Percentiles rank a stretch among this genome's conserved stretches.
Evolutionary conservation across 2,329 filamentous ascomycete species (phyloP).

Genomic region (Pestalotiopsis sp.): DNA sequence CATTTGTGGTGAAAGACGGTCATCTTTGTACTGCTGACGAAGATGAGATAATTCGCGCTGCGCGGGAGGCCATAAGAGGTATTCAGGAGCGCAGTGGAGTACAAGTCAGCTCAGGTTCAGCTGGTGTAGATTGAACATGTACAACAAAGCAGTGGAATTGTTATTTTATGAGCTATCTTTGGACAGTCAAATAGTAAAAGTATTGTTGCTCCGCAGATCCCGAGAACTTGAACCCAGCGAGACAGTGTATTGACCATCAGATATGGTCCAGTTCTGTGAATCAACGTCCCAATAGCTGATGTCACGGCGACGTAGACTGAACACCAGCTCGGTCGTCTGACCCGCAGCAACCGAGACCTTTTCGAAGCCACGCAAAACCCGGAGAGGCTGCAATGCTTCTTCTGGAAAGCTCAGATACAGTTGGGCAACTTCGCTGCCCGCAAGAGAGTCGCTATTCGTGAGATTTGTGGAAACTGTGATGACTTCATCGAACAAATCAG

Average conservation of each 20-base stretch:
- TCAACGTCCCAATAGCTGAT: constrained; percentile 65
- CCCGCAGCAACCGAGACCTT: constrained; percentile 55
- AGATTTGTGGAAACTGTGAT: constrained; percentile 59
- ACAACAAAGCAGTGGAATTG: too few relatives aligned
- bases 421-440: constrained; percentile 69
- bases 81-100: constrained; percentile 16
- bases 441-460: constrained; percentile 62
- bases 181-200: neutral
- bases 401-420: constrained; percentile 52
- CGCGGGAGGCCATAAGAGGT: constrained; percentile 10
- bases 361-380: constrained; percentile 63
- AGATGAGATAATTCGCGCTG: constrained; percentile 9
- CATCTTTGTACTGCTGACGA: constrained; percentile 10
- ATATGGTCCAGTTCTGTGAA: constrained; percentile 60
- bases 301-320: constrained; percentile 60
- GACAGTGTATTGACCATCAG: constrained; percentile 30
- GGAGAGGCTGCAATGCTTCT: constrained; percentile 39
- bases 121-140: neutral
- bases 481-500: constrained; percentile 47
- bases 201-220: neutral
- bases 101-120: neutral
- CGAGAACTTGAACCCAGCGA: neutral
- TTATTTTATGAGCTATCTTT: neutral
- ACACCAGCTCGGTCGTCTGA: constrained; percentile 46
- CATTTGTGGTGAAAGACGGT: constrained; percentile 13